Percentiles rank a stretch among this genome's conserved stretches.
These are phyloP conservation scores for Oryza rufipogon DNA, from an alignment of 176 grass and related monocot species.

Conservation along the genomic window DNA sequence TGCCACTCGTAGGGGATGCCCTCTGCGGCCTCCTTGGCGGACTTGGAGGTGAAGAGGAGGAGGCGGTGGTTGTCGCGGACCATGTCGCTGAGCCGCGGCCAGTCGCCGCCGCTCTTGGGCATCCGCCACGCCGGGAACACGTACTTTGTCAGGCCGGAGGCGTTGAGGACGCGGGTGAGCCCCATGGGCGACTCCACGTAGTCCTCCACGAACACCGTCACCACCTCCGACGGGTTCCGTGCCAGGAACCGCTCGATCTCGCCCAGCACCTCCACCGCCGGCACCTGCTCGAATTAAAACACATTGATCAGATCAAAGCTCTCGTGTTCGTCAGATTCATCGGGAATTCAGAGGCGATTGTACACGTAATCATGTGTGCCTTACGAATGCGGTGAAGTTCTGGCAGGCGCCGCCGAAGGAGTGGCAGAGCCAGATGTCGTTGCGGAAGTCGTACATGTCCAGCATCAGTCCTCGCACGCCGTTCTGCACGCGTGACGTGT, in stretches of 20 bases:
- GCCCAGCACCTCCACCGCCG: slow-evolving; percentile 67
- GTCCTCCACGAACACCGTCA: slow-evolving; percentile 89
- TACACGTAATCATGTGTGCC: background rate
- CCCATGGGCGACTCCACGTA: slow-evolving; percentile 77
- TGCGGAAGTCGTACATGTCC: slow-evolving; percentile 91
- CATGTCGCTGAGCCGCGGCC: slow-evolving; percentile 92
- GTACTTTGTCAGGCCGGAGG: slow-evolving; percentile 62
- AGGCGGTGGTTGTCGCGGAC: slow-evolving; percentile 71
- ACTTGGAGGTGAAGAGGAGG: slow-evolving; percentile 82
- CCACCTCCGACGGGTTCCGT: slow-evolving; percentile 66
- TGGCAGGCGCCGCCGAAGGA: slow-evolving; percentile 78
- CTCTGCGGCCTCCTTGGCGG: slow-evolving; percentile 70
- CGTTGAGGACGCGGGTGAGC: slow-evolving; percentile 77
- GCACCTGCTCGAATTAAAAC: background rate
- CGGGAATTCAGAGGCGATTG: too few species aligned
- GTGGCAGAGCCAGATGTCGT: slow-evolving; percentile 91
- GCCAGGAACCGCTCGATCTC: slow-evolving; percentile 74
- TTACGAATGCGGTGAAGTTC: slow-evolving; percentile 97
- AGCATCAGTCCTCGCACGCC: slow-evolving; percentile 94
- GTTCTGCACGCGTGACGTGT: slow-evolving; percentile 47
- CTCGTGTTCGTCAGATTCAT: too few species aligned
- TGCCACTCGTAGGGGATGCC: slow-evolving; percentile 85
- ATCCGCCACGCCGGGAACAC: slow-evolving; percentile 70
- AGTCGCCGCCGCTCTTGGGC: slow-evolving; percentile 84
- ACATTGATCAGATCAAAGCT: too few species aligned